These are phyloP conservation scores for Aspergillus carbonarius DNA, from an alignment of 2,329 filamentous ascomycete genomes.

Conservation along the genomic window DNA sequence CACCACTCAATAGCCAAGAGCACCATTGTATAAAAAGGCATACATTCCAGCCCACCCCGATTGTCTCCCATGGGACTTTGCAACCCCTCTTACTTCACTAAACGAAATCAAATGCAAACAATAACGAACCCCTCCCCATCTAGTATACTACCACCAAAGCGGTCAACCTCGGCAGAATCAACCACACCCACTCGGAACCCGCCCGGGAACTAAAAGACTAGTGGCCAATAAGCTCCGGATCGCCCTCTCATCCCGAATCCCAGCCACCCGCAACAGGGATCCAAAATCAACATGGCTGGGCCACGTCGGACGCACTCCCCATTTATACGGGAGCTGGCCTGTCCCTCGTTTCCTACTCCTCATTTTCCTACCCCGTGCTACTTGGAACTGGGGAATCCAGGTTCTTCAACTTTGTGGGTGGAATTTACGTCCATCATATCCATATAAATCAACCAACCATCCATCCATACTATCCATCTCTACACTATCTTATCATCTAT, in stretches of 20 bases:
- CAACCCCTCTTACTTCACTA: too few relatives aligned
- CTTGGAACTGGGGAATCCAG: constrained; percentile 2
- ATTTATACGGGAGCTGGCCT: constrained; percentile 8
- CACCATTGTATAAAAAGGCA: too few relatives aligned
- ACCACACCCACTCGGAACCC: not conserved
- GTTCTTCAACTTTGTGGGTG: not conserved
- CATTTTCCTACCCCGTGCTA: not conserved
- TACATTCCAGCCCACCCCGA: too few relatives aligned
- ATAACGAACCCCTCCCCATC: too few relatives aligned
- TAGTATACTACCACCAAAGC: not conserved
- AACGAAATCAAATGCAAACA: too few relatives aligned
- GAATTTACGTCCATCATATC: not conserved
- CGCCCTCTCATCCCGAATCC: not conserved
- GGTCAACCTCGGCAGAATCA: not conserved
- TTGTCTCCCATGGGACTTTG: too few relatives aligned
- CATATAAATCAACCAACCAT: too few relatives aligned
- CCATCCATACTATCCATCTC: not conserved
- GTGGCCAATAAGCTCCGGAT: not conserved
- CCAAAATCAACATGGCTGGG: constrained; percentile 22
- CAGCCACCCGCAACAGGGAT: constrained; percentile 15
- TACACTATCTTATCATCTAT: not conserved
- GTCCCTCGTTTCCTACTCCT: not conserved
- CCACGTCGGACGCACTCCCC: constrained; percentile 4
- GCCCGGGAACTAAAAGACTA: not conserved
- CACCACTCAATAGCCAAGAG: too few relatives aligned